Percentiles rank a stretch among this genome's conserved stretches.
Conservation (phyloP, 495 filamentous ascomycete genomes). For the Lepidopterella palustris region DNA sequence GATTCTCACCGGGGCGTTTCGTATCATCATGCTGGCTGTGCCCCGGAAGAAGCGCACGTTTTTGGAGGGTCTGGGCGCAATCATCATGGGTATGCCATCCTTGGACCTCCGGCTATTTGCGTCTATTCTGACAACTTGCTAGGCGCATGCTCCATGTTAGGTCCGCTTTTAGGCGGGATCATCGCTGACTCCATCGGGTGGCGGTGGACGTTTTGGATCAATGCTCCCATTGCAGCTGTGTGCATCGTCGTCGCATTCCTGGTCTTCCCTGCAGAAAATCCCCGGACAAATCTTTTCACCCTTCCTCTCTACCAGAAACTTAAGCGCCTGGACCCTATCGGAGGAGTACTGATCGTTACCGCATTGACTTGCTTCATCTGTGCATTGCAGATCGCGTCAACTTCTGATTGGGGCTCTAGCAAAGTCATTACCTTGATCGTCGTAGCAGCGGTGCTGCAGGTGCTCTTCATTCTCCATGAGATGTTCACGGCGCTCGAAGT, state of each 20-base stretch:
- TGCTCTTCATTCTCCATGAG: neutral
- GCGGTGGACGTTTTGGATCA: neutral
- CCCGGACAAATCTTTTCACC: neutral
- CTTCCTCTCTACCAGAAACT: neutral
- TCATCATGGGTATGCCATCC: neutral
- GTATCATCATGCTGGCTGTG: neutral
- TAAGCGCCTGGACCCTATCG: neutral
- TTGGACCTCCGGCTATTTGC: neutral
- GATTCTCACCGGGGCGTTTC: slow-evolving; percentile 10
- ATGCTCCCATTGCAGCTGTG: neutral
- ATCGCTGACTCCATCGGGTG: neutral
- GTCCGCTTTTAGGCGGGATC: neutral
- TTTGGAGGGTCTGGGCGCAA: neutral
- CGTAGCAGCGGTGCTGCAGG: neutral
- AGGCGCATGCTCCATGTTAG: neutral
- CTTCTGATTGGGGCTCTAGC: neutral
- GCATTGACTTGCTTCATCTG: neutral
- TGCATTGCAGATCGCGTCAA: neutral
- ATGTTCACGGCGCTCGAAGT: neutral
- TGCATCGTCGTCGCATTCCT: neutral
- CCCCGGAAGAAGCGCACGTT: neutral
- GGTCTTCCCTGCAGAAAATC: neutral
- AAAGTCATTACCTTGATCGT: neutral
- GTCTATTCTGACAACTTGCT: neutral
- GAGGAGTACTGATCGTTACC: neutral